Evolutionary conservation across 306 rosid species (phyloP).

Genomic region (Elaeagnus macrophylla): DNA sequence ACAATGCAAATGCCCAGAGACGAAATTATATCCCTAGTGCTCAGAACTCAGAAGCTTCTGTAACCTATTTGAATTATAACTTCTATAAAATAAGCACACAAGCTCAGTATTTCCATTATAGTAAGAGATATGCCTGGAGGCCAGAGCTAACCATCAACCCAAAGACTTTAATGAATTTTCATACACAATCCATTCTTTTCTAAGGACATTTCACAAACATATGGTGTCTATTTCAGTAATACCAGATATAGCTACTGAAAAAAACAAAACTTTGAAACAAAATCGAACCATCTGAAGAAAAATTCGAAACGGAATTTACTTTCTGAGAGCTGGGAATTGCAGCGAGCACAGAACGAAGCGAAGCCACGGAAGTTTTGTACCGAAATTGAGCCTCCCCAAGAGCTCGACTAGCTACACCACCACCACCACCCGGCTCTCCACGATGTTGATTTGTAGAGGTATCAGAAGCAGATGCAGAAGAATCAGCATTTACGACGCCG

Average conservation of each 20-base stretch:
- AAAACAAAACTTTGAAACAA: neutral
- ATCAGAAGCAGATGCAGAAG: slow-evolving; percentile 47
- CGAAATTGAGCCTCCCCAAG: slow-evolving; percentile 79
- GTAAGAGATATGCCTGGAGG: too few species aligned
- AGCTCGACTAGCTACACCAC: slow-evolving; percentile 48
- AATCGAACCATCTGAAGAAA: slow-evolving; percentile 5
- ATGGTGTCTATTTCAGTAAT: neutral
- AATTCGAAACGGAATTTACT: slow-evolving; percentile 32
- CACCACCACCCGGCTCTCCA: slow-evolving; percentile 26
- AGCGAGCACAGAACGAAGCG: slow-evolving; percentile 56
- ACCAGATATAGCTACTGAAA: neutral
- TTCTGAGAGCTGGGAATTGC: slow-evolving; percentile 68
- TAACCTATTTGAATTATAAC: too few species aligned
- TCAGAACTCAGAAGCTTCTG: too few species aligned
- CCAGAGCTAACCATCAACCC: too few species aligned
- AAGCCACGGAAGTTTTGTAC: slow-evolving; percentile 62
- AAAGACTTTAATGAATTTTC: too few species aligned
- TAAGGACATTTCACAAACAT: neutral
- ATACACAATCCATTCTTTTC: neutral
- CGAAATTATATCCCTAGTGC: too few species aligned
- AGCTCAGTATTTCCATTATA: too few species aligned
- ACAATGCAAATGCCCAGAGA: too few species aligned
- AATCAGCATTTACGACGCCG: slow-evolving; percentile 42
- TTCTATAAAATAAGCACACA: too few species aligned
- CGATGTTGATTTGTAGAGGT: slow-evolving; percentile 31